Evolutionary conservation across 805 yeast species (phyloP), one percentile per base, ranked within the genome.

Genomic region (Hanseniaspora opuntiae): DNA sequence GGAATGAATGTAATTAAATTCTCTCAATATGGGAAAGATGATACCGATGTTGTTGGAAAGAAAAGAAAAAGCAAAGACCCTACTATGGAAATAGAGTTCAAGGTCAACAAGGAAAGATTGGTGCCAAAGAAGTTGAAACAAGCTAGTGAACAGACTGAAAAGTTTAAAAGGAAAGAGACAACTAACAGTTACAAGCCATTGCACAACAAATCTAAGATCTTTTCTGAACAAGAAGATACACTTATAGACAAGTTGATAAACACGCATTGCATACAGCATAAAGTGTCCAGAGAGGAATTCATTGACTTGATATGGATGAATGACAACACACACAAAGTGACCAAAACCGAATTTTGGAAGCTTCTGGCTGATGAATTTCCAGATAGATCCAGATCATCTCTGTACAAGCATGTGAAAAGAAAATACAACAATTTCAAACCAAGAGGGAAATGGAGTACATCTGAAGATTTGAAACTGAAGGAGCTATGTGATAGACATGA

Each of bases 391-490:
- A 73, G 96, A 47, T 94, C 96, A 0, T 83, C 94, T 2, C 79
- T 90, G 8, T 90, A 90, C 68, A 90, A 90, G 65, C 97, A 90
- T 64, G 94, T 90, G 4, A 74, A 96, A 62, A 74, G 97, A 62
- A 79, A 85, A 52, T 90, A 87, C 63, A 96, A 90, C 66, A 78
- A 86, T 28, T 90, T 88, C 62, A 81, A 81, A 36, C 86, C 82
- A 28, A 74, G 97, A 56, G 97, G 95, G 32, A 86, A 81, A 62
- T 90, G 97, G 97, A 81, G 84, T 0, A 71, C 77, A 9, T 86
- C 79, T 56, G 96, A 89, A 57, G 97, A 90, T 65, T 75, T 69
- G 38, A 73, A 74, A 47, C 71, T 90, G 52, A 78, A 79, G 1
- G 74, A 74, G 52, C 68, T 86, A 50, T 85, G 86, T 11, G 66